These are phyloP conservation scores for Boletus sp. DNA, from an alignment of 768 basidiomycete species.

Conservation along the genomic window DNA sequence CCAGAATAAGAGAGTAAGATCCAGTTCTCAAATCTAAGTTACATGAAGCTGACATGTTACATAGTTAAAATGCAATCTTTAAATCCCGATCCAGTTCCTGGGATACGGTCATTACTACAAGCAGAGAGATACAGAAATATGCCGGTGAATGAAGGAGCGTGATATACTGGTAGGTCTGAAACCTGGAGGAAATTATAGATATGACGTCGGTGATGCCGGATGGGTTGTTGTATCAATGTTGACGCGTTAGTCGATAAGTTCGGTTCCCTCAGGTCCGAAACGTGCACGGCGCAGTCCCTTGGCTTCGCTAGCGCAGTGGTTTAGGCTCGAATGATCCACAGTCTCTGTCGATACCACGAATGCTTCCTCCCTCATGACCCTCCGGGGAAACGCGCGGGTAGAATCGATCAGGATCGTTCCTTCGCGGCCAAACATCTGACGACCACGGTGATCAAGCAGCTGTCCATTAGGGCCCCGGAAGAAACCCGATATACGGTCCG, in stretches of 20 bases:
- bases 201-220: no score
- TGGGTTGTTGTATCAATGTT: neutral
- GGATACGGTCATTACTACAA: constrained; percentile 11
- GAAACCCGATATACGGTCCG: neutral
- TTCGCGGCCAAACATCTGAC: constrained; percentile 21
- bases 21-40: neutral
- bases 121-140: neutral
- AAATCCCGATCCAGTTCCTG: constrained; percentile 21
- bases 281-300: neutral
- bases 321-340: neutral
- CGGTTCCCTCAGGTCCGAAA: constrained; percentile 24
- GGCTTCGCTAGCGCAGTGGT: neutral
- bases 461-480: constrained; percentile 22
- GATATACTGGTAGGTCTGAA: neutral
- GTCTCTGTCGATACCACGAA: neutral
- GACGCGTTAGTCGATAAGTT: constrained; percentile 15
- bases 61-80: neutral
- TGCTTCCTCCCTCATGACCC: constrained; percentile 3
- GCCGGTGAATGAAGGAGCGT: neutral
- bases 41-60: neutral
- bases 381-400: neutral
- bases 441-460: constrained; percentile 15
- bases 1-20: neutral
- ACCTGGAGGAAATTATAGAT: neutral
- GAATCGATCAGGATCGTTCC: constrained; percentile 19